Percentiles rank a stretch among this genome's conserved stretches.
Evolutionary conservation across 2,329 filamentous ascomycete species (phyloP).

Genomic region (Pleoardoris graminearum): DNA sequence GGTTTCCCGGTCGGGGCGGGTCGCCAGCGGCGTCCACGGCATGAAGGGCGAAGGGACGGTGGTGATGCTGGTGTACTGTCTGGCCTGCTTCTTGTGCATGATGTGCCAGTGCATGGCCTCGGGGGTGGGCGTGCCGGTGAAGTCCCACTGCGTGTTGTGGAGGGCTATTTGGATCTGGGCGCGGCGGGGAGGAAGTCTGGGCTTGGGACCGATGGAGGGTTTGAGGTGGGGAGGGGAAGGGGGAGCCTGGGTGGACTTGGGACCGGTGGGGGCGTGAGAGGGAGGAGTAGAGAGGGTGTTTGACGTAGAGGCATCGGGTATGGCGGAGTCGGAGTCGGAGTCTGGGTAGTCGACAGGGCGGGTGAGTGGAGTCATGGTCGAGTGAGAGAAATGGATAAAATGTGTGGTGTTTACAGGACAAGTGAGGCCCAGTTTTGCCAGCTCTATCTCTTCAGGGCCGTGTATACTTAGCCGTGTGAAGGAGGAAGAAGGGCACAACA

Average conservation of each 20-base stretch:
- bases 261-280: not conserved
- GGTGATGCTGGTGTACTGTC: slow-evolving; percentile 12
- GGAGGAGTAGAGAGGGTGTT: no score
- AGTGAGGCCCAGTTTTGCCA: no score
- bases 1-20: slow-evolving; percentile 14
- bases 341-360: not conserved
- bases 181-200: not conserved
- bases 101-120: slow-evolving; percentile 5
- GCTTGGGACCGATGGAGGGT: not conserved
- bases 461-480: no score
- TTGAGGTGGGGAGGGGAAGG: no score
- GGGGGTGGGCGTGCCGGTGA: not conserved
- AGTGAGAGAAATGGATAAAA: not conserved
- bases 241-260: not conserved
- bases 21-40: slow-evolving; percentile 9
- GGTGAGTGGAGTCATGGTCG: not conserved
- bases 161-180: not conserved
- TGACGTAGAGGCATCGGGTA: not conserved
- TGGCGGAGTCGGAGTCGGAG: not conserved
- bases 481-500: not conserved
- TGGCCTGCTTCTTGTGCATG: not conserved
- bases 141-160: not conserved
- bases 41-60: slow-evolving; percentile 6
- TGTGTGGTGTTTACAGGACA: not conserved
- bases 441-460: no score